Evolutionary conservation across 1,284 basidiomycete species (phyloP).

Genomic region (Peniophora sp.): DNA sequence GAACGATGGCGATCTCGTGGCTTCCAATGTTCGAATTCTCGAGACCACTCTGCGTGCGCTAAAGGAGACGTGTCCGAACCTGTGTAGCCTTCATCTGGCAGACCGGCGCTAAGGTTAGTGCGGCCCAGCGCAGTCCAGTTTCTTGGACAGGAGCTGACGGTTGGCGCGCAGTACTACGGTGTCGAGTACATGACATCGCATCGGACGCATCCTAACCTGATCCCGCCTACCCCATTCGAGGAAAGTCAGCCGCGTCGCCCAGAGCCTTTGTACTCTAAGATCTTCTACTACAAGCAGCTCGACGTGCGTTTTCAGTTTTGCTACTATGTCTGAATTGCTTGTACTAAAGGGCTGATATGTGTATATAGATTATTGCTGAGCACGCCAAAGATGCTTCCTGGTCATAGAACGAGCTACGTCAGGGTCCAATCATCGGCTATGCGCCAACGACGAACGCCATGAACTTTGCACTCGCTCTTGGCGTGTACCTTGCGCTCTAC

Average conservation of each 20-base stretch:
- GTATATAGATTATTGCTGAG: background rate
- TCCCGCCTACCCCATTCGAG: slow-evolving; percentile 1
- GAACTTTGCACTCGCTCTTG: slow-evolving; percentile 2
- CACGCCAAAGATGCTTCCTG: slow-evolving; percentile 1
- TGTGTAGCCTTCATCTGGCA: slow-evolving; percentile 1
- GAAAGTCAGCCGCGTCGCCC: slow-evolving; percentile 1
- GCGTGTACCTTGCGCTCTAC: slow-evolving; percentile 3
- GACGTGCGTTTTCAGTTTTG: background rate
- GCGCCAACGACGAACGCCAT: slow-evolving; percentile 1
- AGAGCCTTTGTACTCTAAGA: slow-evolving; percentile 2
- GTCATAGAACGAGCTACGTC: slow-evolving; percentile 2
- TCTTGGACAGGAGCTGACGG: background rate
- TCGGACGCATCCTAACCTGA: background rate
- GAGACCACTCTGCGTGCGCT: slow-evolving; percentile 1
- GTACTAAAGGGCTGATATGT: background rate
- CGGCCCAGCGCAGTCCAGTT: background rate
- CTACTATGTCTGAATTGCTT: background rate
- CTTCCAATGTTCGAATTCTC: background rate
- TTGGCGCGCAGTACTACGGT: background rate
- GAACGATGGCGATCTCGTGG: background rate
- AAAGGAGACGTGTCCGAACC: background rate
- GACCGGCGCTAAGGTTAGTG: slow-evolving; percentile 3
- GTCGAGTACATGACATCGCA: background rate
- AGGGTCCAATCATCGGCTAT: slow-evolving; percentile 2
- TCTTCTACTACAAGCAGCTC: slow-evolving; percentile 3